Conservation (phyloP, 495 filamentous ascomycete genomes). For the Bacidia gigantensis region DNA sequence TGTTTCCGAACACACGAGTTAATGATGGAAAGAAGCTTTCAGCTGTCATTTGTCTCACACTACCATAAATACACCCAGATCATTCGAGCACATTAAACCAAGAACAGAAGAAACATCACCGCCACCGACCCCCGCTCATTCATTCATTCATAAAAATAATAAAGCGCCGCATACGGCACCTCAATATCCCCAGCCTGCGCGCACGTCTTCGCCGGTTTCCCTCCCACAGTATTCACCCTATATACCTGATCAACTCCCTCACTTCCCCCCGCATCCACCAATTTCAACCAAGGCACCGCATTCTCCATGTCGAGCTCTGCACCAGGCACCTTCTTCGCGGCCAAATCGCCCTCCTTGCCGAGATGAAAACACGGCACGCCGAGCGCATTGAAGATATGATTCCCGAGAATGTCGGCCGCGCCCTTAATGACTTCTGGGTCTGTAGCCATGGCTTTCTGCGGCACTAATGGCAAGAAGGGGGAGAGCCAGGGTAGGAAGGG, state of each 20-base stretch:
- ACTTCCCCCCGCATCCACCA: conserved; percentile 36
- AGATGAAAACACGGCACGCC: conserved; percentile 47
- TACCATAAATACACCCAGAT: background rate
- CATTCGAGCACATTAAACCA: background rate
- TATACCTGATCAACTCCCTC: conserved; percentile 43
- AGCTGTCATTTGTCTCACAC: no score
- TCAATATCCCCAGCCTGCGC: conserved; percentile 25
- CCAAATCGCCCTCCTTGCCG: conserved; percentile 26
- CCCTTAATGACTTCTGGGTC: conserved; percentile 22
- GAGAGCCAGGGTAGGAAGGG: conserved; percentile 27
- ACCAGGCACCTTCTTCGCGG: conserved; percentile 26
- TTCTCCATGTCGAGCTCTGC: conserved; percentile 28
- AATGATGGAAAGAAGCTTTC: no score
- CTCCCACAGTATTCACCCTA: conserved; percentile 55
- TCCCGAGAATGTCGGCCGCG: conserved; percentile 33
- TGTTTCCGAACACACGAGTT: no score
- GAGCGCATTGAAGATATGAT: conserved; percentile 49
- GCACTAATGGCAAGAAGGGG: conserved; percentile 22
- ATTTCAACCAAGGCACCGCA: conserved; percentile 52
- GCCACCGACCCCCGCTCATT: background rate
- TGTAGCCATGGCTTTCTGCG: conserved; percentile 24
- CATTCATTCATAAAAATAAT: conserved; percentile 49
- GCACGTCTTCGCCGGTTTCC: conserved; percentile 36
- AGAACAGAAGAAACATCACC: background rate
- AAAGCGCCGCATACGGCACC: conserved; percentile 54